Base-by-base conservation (phyloP, 148 eudicot species). In the Spergularia marina region DNA sequence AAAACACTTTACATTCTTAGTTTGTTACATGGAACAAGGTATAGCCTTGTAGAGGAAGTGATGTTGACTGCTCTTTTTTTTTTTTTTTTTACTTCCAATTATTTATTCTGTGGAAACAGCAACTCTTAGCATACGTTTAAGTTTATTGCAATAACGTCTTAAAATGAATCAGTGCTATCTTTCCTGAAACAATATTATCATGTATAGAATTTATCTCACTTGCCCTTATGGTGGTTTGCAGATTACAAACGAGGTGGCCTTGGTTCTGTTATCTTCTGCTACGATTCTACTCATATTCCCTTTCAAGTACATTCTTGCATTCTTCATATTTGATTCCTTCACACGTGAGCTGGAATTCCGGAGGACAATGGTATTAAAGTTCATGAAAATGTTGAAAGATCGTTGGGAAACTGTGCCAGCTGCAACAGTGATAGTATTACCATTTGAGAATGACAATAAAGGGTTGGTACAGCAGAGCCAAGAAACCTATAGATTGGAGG, bases 351-450 rank as follows among this genome's bases (percentile, higher is more conserved):
- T 93, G 34, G 77, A 86, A 72, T 88, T 91, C 76, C 82, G 97
- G 71, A 85, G 87, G 82, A 68, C 74, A 80, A 89, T 80, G 97
- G 97, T 90, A 18, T 39, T 80, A 64, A 90, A 67, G 65, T 91
- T 93, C 85, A 87, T 2, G 71, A 85, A 74, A 77, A 56, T 93
- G 60, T 66, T 93, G 63, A 93, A 91, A 84, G 97, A 91, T 81
- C 91, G 98, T 3, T 93, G 98, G 98, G 87, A 91, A 73, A 83
- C 90, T 47, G 88, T 93, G 71, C 98, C 96, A 64, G 97, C 97
- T 66, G 79, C 91, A 55, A 91, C 97, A 9, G 97, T 93, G 64
- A 83, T 85, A 15, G 91, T 91, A 76, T 78, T 91, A 63, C 98
- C 98, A 15, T 89, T 73, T 55, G 89, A 88, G 78, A 84, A 80